Percentiles rank a stretch among this genome's conserved stretches.
These are phyloP conservation scores for Amorphotheca resinae DNA, from an alignment of 495 filamentous ascomycete species.

Conservation along the genomic window DNA sequence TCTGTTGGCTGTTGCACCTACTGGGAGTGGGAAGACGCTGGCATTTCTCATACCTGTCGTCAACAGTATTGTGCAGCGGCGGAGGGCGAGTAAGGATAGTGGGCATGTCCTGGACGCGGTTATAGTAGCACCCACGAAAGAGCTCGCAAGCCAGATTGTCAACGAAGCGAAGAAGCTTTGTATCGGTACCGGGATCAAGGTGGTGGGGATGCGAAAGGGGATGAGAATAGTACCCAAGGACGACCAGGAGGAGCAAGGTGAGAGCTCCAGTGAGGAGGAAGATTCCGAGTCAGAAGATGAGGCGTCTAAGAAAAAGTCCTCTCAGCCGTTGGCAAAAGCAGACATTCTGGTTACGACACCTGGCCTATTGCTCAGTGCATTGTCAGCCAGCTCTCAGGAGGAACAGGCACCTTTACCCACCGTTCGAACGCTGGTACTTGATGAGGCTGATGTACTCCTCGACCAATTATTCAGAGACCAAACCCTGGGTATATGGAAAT, in stretches of 20 bases:
- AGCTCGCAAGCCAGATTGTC: constrained; percentile 82
- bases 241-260: constrained; percentile 19
- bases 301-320: constrained; percentile 22
- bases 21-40: constrained; percentile 94
- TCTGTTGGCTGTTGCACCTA: constrained; percentile 81
- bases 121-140: constrained; percentile 82
- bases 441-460: constrained; percentile 91
- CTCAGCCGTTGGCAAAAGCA: constrained; percentile 44
- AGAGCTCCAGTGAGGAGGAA: constrained; percentile 30
- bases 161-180: constrained; percentile 81
- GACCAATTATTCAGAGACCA: constrained; percentile 86
- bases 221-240: constrained; percentile 46
- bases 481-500: constrained; percentile 74
- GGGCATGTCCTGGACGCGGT: constrained; percentile 51
- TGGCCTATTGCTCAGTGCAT: constrained; percentile 58
- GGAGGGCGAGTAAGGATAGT: constrained; percentile 24
- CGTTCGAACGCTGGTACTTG: constrained; percentile 63
- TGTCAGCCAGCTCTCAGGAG: constrained; percentile 39
- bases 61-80: constrained; percentile 50
- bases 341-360: constrained; percentile 89
- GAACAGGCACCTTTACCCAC: constrained; percentile 40
- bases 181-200: constrained; percentile 62
- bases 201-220: constrained; percentile 74
- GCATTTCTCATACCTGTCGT: constrained; percentile 82
- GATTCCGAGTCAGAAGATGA: constrained; percentile 25